phyloP scores from a whole-genome alignment of 768 basidiomycete species.

The Asterophora parasitica region DNA sequence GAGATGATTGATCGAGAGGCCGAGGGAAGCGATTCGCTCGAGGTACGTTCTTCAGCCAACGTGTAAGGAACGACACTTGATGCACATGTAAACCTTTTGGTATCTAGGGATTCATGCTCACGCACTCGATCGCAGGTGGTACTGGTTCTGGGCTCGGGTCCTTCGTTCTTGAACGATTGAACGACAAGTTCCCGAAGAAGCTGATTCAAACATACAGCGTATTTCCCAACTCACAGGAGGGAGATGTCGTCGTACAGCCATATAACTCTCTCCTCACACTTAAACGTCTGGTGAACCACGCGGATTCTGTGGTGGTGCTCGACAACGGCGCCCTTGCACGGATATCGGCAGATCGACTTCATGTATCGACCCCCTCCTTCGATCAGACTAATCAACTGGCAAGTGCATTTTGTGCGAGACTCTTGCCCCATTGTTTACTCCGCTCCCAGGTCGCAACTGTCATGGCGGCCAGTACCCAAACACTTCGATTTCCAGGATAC shows the following conservation, averaged over 20 bases:
- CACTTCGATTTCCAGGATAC: constrained; percentile 94
- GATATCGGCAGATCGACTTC: constrained; percentile 89
- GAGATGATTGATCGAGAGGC: constrained; percentile 99
- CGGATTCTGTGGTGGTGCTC: constrained; percentile 94
- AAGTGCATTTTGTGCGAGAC: constrained; percentile 18
- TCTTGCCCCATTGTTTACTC: not conserved
- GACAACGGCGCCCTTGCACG: constrained; percentile 93
- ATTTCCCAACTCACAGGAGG: constrained; percentile 90
- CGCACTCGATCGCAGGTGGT: constrained; percentile 98
- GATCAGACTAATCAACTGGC: constrained; percentile 92
- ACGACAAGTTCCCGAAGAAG: constrained; percentile 98
- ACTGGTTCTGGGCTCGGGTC: constrained; percentile 98
- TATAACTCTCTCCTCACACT: constrained; percentile 94
- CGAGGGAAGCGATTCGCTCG: constrained; percentile 94
- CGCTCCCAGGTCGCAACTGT: constrained; percentile 84
- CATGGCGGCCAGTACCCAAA: constrained; percentile 96
- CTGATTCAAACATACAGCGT: constrained; percentile 99
- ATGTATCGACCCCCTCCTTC: constrained; percentile 82
- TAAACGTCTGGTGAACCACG: constrained; percentile 91
- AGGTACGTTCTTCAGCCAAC: constrained; percentile 46
- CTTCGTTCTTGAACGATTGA: constrained; percentile 92
- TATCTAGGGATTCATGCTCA: constrained; percentile 93
- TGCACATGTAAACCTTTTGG: not conserved
- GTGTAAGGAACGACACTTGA: not conserved
- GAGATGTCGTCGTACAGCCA: constrained; percentile 97